Base-by-base conservation (phyloP, 805 yeast genomes). In the Teunomyces stri region DNA sequence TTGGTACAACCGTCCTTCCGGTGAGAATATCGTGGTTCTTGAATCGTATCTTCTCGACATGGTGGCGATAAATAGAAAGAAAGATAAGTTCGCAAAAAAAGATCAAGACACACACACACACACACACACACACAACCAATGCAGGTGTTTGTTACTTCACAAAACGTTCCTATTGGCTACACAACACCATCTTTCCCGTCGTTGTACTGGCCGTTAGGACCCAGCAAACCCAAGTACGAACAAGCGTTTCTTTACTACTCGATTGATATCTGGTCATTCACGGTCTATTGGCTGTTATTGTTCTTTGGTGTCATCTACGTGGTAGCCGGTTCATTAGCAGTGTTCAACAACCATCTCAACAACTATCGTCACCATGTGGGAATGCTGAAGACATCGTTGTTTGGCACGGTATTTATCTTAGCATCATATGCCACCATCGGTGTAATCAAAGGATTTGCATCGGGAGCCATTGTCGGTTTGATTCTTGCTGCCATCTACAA, bases 1-100 rank as follows among this genome's bases (percentile, higher is more conserved):
- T 72, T 94, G 99, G 71, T 94, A 94, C 48, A 94, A 78, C 70
- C 99, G 82, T 34, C 99, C 99, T 67, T 94, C 99, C 7, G 99
- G 99, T 34, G 98, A 92, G 73, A 94, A 94, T 62, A 94, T 95
- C 4, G 99, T 94, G 44, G 99, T 94, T 79, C 99, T 83, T 52
- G 96, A 87, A 72, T 94, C 99, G 89, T 94, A 94, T 81, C 99
- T 85, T 86, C 98, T 87, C 58, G 97, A 89, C 85, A 80, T 38
- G 30, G 38, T 37, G 47, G 28, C 27, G 18, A 28, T 18, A 13
- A 9, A 9, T 6, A 9, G 7, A 25, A 25, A 20, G 5, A 21
- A 21, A 5, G 22, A 21, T 3, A 6, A 9, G 27, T 7, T 25
- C 12, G n/a, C 42, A 11, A 18, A n/a, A 33, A 38, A 25, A n/a